Conservation (phyloP, 371 early-diverging fungal species). For the Rhizopus sp. region DNA sequence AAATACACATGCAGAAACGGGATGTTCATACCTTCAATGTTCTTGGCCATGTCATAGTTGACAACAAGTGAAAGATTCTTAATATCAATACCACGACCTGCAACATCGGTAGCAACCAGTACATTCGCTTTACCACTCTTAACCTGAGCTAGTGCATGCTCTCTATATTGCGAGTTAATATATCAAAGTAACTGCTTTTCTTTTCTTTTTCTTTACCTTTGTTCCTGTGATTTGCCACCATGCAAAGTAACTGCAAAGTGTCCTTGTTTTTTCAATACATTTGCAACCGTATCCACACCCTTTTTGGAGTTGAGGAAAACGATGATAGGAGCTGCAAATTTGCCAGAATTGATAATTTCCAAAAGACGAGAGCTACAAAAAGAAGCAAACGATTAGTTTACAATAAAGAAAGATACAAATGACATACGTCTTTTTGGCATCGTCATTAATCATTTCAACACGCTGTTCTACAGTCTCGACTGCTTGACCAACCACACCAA, state of each 20-base stretch:
- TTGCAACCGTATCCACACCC: conserved; percentile 76
- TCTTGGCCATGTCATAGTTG: conserved; percentile 98
- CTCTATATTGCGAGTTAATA: conserved; percentile 31
- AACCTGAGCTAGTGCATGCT: conserved; percentile 72
- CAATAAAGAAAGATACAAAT: conserved; percentile 1
- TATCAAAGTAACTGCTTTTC: background rate
- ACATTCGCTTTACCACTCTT: conserved; percentile 75
- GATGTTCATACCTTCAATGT: conserved; percentile 73
- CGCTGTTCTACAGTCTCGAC: conserved; percentile 94
- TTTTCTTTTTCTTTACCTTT: conserved; percentile 53
- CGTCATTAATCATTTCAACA: conserved; percentile 90
- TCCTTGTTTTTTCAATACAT: conserved; percentile 71
- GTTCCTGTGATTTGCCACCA: conserved; percentile 96
- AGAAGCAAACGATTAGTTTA: background rate
- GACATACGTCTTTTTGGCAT: conserved; percentile 76
- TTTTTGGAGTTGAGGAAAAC: conserved; percentile 98
- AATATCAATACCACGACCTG: conserved; percentile 98
- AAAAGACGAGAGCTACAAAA: conserved; percentile 67
- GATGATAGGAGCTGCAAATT: conserved; percentile 86
- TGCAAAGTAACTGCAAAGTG: conserved; percentile 82
- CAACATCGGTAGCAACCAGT: conserved; percentile 97
- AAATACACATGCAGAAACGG: conserved; percentile 24
- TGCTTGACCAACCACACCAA: conserved; percentile 97
- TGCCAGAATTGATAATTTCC: conserved; percentile 68
- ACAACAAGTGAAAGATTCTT: conserved; percentile 96